Base-by-base conservation (phyloP, 345 rosid species). In the Syzygium aqueum region DNA sequence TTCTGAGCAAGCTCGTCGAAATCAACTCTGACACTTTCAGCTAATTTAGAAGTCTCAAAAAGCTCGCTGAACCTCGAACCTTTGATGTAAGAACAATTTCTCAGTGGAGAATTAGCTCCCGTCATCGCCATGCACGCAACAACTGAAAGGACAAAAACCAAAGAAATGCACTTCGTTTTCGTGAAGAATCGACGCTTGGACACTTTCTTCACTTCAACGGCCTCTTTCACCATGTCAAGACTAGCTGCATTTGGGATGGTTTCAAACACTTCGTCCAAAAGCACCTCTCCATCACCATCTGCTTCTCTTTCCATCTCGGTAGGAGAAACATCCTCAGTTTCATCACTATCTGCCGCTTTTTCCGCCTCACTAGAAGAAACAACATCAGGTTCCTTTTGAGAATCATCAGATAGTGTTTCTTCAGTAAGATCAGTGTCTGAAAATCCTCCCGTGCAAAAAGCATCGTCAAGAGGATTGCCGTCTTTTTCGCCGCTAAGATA, bases 361-460 rank as follows among this genome's bases (percentile, higher is more conserved):
- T 6, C 84, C 2, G 53, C 85, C 85, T 87, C 89, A 82, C 46
- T 53, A 11, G 89, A 89, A 73, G 91, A 88, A 78, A 49, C 85
- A 85, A 91, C 92, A 28, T 90, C 91, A 6, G 93, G 90, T 65
- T 92, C 94, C 86, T 87, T 91, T 63, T 77, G 91, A 51, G 93
- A 91, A 59, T 59, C 93, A 49, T 90, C 94, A 50, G 94, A 90
- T 17, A 86, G 87, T 14, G 89, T 87, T 91, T 92, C 96, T 84
- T 90, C 96, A 85, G 92, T 90, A 77, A 89, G 78, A 53, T 95
- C 97, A 63, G 92, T 82, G 27, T 94, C 95, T 0, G 94, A 92
- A 63, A 87, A 90, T 84, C 91, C 90, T 73, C 95, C 95, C 11
- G 93, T 90, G 67, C 86, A 86, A 88, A 94, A 93, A 87, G 90